Evolutionary conservation across 768 basidiomycete genomes (phyloP).

Genomic region (Rhizopogon rudus): DNA sequence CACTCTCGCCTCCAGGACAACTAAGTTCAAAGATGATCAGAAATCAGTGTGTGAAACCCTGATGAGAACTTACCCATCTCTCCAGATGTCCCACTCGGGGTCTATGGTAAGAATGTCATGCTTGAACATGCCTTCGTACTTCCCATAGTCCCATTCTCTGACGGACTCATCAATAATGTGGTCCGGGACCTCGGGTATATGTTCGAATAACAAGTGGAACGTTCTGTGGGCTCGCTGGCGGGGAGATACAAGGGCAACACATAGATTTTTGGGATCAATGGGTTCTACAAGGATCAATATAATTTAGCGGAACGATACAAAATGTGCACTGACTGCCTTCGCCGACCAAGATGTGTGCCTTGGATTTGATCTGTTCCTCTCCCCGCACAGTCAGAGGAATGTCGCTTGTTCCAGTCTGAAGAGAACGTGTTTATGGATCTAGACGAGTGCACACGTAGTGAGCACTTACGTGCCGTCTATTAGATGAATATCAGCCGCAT

Average conservation of each 20-base stretch:
- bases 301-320: background rate
- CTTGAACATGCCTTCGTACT: slow-evolving; percentile 81
- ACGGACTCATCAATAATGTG: slow-evolving; percentile 61
- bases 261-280: slow-evolving; percentile 76
- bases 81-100: slow-evolving; percentile 78
- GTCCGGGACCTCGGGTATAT: slow-evolving; percentile 39
- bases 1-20: slow-evolving; percentile 86
- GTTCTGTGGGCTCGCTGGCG: slow-evolving; percentile 81
- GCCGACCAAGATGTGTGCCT: slow-evolving; percentile 67
- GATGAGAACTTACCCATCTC: slow-evolving; percentile 54
- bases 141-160: slow-evolving; percentile 89
- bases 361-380: slow-evolving; percentile 60
- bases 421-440: slow-evolving; percentile 3
- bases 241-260: slow-evolving; percentile 80
- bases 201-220: slow-evolving; percentile 73
- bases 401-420: slow-evolving; percentile 80
- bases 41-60: background rate
- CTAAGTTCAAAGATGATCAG: slow-evolving; percentile 32
- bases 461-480: slow-evolving; percentile 56
- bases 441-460: background rate
- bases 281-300: slow-evolving; percentile 38
- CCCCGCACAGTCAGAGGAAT: slow-evolving; percentile 83
- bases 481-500: background rate
- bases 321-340: slow-evolving; percentile 55
- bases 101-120: slow-evolving; percentile 67